Base-by-base conservation (phyloP, 1,139 yeast species). In the Diutina catenulata region DNA sequence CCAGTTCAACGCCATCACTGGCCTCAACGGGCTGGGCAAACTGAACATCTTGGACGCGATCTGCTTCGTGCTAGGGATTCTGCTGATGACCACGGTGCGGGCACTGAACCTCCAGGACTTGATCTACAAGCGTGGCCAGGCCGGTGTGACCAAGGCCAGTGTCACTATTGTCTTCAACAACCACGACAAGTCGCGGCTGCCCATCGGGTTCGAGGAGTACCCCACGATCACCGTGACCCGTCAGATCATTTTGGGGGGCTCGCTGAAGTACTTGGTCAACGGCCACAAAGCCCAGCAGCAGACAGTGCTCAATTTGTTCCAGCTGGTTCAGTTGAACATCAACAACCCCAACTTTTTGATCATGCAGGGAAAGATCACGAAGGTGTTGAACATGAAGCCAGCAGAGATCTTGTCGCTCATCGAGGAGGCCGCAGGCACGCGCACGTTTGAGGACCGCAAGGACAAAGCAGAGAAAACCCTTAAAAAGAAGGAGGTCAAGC, bases 361-460 rank as follows among this genome's bases (percentile, higher is more conserved):
- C 51, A 91, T 93, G 98, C 99, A 93, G 60, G 99, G 99, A 42
- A 82, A 86, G 52, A 93, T 93, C 59, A 93, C 98, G 26, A 91
- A 93, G 55, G 97, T 93, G 42, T 69, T 93, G 51, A 91, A 93
- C 56, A 91, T 91, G 98, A 87, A 84, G 51, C 94, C 98, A 1
- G 62, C 75, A 2, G 98, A 93, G 55, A 83, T 88, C 26, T 61
- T 93, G 47, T 79, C 95, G 3, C 68, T 91, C 47, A 87, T 93
- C 43, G 98, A 91, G 59, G 99, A 93, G 60, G 98, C 98, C 0
- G 95, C 98, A 1, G 98, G 99, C 6, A 93, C 98, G 0, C 74
- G 94, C 45, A 84, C 93, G 68, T 93, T 86, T 53, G 98, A 91
- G 55, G 95, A 87, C 45, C 74, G 95, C 43, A 79, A 91, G 49